phyloP scores from a whole-genome alignment of 192 early-diverging fungal species.

The Chytriomyces hyalinus region DNA sequence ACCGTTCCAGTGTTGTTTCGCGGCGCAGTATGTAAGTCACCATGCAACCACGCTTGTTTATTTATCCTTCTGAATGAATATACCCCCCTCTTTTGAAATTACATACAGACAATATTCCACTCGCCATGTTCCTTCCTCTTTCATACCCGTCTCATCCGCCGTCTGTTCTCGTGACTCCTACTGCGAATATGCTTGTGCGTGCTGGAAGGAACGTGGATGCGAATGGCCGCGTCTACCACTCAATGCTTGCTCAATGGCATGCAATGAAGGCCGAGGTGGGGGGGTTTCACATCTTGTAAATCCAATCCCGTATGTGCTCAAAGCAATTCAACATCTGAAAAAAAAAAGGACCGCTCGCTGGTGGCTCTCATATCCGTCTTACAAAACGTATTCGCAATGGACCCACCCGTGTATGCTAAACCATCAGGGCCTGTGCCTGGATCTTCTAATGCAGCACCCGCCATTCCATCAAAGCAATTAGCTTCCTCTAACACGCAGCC shows the following conservation, averaged over 20 bases:
- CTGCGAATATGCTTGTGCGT: conserved; percentile 83
- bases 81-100: not conserved
- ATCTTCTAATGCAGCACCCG: not conserved
- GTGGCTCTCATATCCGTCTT: conserved; percentile 54
- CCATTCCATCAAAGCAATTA: conserved; percentile 19
- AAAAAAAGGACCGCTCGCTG: conserved; percentile 16
- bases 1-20: conserved; percentile 87
- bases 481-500: not conserved
- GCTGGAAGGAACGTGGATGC: conserved; percentile 83
- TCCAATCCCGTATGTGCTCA: not conserved
- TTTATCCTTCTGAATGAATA: not conserved
- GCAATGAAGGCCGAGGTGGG: conserved; percentile 49
- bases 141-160: conserved; percentile 82
- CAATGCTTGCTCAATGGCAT: conserved; percentile 81
- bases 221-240: conserved; percentile 81
- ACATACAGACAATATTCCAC: conserved; percentile 86
- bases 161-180: conserved; percentile 86
- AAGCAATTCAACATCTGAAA: conserved; percentile 17
- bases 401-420: conserved; percentile 78
- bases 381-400: conserved; percentile 72
- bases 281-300: not conserved
- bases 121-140: conserved; percentile 86
- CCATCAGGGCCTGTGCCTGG: conserved; percentile 38
- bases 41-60: not conserved
- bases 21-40: conserved; percentile 44